Evolutionary conservation across 2,329 filamentous ascomycete species (phyloP), one percentile per base, ranked within the genome.

Genomic region (Aspergillus tubingensis): DNA sequence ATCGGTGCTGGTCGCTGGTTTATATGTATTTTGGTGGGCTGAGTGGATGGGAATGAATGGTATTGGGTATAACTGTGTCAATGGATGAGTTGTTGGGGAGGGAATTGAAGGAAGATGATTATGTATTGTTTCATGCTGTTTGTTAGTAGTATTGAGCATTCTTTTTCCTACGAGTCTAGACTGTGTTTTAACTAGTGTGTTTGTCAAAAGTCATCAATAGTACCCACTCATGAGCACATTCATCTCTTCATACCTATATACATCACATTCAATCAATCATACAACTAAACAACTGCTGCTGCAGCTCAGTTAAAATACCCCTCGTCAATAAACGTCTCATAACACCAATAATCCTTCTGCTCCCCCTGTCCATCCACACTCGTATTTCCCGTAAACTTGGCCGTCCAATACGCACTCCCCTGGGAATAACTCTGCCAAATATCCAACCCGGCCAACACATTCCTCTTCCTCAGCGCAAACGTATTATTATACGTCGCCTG

Each of bases 331-430:
- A 65, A 63, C 11, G 52, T 55, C 47, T 62, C 61, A 51, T 62
- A 64, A 13, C 51, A 67, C 64, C 62, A 70, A 54, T 67, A 67
- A 52, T 67, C 54, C 17, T 15, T 36, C 54, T 65, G 59, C 2
- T 49, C 25, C 2, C 64, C 65, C 52, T 70, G 52, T 1, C 65
- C 61, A 0, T 51, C 57, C 21, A 65, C 44, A 5, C 61, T 64
- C 1, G 11, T 60, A 50, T 70, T 65, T 13, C 61, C 65, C 10
- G 30, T 44, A 19, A 57, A 67, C 57, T 64, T 70, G 3, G 64
- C 59, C 11, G 54, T 68, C 65, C 69, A 68, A 39, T 69, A 68
- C 8, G 54, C 51, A n/a, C 66, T 71, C 0, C 67, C 66, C 47
- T 59, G 62, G 3, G 64, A 64, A 27, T 62, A 67, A 19, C 62